Evolutionary conservation across 1,139 yeast species (phyloP).

Genomic region (Pichia sp.): DNA sequence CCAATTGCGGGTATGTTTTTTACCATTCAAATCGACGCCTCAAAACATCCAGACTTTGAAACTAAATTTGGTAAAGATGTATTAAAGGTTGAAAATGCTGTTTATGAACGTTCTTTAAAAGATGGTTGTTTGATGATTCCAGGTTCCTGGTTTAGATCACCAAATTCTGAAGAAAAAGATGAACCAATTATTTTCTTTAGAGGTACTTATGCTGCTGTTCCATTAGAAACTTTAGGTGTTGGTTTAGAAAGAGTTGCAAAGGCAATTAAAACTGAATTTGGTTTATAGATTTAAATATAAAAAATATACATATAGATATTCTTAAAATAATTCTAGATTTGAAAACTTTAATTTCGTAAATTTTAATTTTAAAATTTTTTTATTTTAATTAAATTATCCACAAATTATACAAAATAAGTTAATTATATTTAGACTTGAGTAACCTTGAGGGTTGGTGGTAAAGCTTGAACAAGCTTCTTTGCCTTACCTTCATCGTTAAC

Average conservation of each 20-base stretch:
- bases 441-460: conserved; percentile 81
- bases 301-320: too few species aligned
- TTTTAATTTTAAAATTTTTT: conserved; percentile 10
- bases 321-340: too few species aligned
- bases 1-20: conserved; percentile 96
- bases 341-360: conserved; percentile 1
- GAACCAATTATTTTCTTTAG: conserved; percentile 60
- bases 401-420: conserved; percentile 15
- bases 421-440: conserved; percentile 26
- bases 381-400: conserved; percentile 10
- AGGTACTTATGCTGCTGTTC: conserved; percentile 87
- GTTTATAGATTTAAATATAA: conserved; percentile 3
- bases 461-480: conserved; percentile 95
- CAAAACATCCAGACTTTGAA: conserved; percentile 68
- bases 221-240: conserved; percentile 49
- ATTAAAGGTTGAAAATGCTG: conserved; percentile 51
- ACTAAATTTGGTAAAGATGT: conserved; percentile 51
- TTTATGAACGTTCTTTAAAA: conserved; percentile 60
- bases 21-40: conserved; percentile 67
- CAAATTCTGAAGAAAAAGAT: conserved; percentile 29
- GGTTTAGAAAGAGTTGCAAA: conserved; percentile 65
- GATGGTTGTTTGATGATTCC: conserved; percentile 75
- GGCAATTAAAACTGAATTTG: conserved; percentile 39
- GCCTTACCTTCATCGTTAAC: conserved; percentile 97
- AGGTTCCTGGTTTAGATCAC: conserved; percentile 83